Conservation (phyloP, 805 yeast genomes). For the Monosporozyma siamensis region DNA sequence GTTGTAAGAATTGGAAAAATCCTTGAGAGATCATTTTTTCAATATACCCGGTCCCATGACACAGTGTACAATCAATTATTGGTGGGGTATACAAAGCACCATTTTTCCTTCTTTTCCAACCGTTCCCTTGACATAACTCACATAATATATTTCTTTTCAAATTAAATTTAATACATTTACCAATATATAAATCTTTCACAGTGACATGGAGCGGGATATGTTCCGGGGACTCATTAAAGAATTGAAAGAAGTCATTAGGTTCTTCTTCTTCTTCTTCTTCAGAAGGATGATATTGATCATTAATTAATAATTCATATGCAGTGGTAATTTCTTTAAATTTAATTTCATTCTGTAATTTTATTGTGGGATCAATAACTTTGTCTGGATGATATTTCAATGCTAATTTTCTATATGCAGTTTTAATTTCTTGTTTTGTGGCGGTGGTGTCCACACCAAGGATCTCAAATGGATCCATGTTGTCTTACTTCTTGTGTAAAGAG, state of each 20-base stretch:
- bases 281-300: conserved; percentile 47
- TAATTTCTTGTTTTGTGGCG: conserved; percentile 66
- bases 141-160: conserved; percentile 69
- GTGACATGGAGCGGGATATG: conserved; percentile 50
- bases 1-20: conserved; percentile 31
- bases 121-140: conserved; percentile 62
- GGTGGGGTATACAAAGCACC: conserved; percentile 29
- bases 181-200: conserved; percentile 67
- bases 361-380: conserved; percentile 58
- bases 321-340: conserved; percentile 75
- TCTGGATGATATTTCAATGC: conserved; percentile 88
- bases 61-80: conserved; percentile 50
- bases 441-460: conserved; percentile 57
- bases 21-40: conserved; percentile 24
- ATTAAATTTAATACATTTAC: conserved; percentile 68
- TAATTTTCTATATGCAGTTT: conserved; percentile 72
- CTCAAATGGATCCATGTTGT: conserved; percentile 36
- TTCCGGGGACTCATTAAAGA: conserved; percentile 35
- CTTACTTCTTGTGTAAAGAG: conserved; percentile 4
- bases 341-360: conserved; percentile 59
- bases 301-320: conserved; percentile 77
- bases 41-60: conserved; percentile 64
- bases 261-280: not conserved
- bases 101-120: conserved; percentile 40
- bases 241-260: conserved; percentile 62